A percentile compares a stretch with the other conserved stretches of the same genome.
Evolutionary conservation across 164 flowering plant genomes (phyloP).

Genomic region (Cinnamomum chago): DNA sequence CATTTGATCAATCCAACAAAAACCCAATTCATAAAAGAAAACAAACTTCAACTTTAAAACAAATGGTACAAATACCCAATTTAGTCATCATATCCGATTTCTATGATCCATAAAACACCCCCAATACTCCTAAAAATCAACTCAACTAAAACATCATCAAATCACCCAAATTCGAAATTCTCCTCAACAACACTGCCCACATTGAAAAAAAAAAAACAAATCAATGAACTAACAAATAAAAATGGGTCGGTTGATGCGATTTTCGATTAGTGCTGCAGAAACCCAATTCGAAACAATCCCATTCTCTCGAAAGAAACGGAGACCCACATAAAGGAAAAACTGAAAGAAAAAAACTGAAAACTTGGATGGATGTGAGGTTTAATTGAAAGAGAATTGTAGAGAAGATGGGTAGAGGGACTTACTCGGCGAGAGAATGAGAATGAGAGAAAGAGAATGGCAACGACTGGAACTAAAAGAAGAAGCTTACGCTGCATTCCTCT

Average conservation of each 20-base stretch:
- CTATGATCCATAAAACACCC: neutral
- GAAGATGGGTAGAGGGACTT: neutral
- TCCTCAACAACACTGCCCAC: neutral
- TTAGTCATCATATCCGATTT: too few relatives aligned
- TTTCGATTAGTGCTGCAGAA: too few relatives aligned
- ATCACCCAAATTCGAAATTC: too few relatives aligned
- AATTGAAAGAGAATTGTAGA: neutral
- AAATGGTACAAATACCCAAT: neutral
- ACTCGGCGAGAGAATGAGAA: slow-evolving; percentile 6
- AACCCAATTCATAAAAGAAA: neutral
- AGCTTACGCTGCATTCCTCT: slow-evolving; percentile 3
- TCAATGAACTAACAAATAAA: neutral
- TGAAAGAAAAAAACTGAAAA: neutral
- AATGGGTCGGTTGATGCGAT: neutral
- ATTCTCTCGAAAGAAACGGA: neutral
- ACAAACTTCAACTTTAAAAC: neutral
- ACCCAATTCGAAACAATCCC: neutral
- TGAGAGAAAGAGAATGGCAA: slow-evolving; percentile 3
- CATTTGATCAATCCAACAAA: neutral
- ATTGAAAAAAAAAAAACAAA: neutral
- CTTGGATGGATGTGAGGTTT: neutral
- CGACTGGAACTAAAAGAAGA: slow-evolving; percentile 1
- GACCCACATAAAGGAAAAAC: neutral
- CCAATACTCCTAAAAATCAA: neutral
- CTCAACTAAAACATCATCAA: neutral